Evolutionary conservation across 306 rosid species (phyloP).

Genomic region (barrel medic (Medicago truncatula)): DNA sequence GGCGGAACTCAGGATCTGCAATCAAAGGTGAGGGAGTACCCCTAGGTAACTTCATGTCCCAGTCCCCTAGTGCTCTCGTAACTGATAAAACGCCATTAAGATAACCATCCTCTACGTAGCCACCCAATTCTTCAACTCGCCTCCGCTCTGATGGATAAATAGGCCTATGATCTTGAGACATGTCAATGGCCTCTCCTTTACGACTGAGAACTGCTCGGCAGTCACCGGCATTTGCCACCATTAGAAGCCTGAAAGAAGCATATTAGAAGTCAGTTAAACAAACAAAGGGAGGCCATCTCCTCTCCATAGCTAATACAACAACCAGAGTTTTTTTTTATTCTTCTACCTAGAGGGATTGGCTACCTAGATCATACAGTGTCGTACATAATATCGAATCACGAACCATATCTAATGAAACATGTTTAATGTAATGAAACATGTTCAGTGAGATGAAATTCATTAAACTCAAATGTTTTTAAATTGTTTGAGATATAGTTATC

Average conservation of each 20-base stretch:
- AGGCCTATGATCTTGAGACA: slow-evolving; percentile 97
- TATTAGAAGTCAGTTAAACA: slow-evolving; percentile 38
- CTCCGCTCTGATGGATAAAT: slow-evolving; percentile 68
- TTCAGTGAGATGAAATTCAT: not conserved
- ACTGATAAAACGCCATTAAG: slow-evolving; percentile 90
- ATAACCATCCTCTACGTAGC: slow-evolving; percentile 79
- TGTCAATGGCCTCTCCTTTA: slow-evolving; percentile 90
- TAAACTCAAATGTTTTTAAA: not conserved
- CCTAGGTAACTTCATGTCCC: slow-evolving; percentile 92
- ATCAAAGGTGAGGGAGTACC: slow-evolving; percentile 85
- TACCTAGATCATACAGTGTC: not conserved
- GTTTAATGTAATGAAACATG: not conserved
- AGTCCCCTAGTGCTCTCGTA: slow-evolving; percentile 90
- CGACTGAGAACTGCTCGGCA: slow-evolving; percentile 95
- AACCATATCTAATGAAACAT: not conserved
- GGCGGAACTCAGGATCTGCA: slow-evolving; percentile 88
- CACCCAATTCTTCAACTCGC: slow-evolving; percentile 86
- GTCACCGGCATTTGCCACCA: slow-evolving; percentile 98
- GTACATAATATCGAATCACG: not conserved
- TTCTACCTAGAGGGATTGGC: not conserved
- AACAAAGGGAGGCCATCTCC: slow-evolving; percentile 3
- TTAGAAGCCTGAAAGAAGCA: slow-evolving; percentile 64
- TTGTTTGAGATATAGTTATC: not conserved
- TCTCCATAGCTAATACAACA: not conserved
- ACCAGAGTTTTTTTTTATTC: not conserved